Evolutionary conservation across 2,329 filamentous ascomycete genomes (phyloP), one percentile per base, ranked within the genome.

Genomic region (Cryphonectria nitschkei): DNA sequence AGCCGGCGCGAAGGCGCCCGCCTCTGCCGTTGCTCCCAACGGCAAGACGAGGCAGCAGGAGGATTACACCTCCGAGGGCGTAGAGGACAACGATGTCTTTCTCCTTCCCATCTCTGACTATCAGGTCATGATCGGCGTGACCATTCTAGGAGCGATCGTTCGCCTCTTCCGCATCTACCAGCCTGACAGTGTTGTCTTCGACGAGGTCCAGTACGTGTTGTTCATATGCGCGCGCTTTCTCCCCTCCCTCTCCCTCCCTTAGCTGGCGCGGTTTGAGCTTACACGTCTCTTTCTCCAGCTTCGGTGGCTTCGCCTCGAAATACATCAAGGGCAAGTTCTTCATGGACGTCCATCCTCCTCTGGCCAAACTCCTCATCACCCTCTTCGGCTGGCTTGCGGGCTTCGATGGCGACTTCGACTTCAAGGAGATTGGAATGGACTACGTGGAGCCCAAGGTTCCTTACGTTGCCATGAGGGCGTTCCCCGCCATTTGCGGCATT

Each of bases 271-370:
- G 16, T 7, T 22, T 13, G 22, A 41, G 67, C 71, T 73, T 58
- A 73, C 60, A 11, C 11, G 13, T 65, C 41, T 34, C 6, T 41
- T 39, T 41, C 52, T 74, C 75, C 78, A 97, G 94, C 83, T 99
- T 99, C 81, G 96, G 96, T 81, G 96, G 96, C 65, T 99, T 99
- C 80, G 96, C 96, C 75, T 94, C 93, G 77, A 99, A 99, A 83
- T 99, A 99, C 82, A 98, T 99, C 87, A 98, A 99, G 86, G 96
- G 96, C 78, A 92, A 88, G 80, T 99, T 99, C 88, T 99, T 99
- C 82, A 99, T 99, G 96, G 96, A 99, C 80, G 96, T 99, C n/a
- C 96, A 99, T 80, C 96, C 96, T 43, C 96, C 96, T 62, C 87
- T 99, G 72, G 96, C 96, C 75, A 99, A 99, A 86, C 89, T 99